Evolutionary conservation across 2,329 filamentous ascomycete genomes (phyloP), one percentile per base, ranked within the genome.

Genomic region (Penicillium sp.): DNA sequence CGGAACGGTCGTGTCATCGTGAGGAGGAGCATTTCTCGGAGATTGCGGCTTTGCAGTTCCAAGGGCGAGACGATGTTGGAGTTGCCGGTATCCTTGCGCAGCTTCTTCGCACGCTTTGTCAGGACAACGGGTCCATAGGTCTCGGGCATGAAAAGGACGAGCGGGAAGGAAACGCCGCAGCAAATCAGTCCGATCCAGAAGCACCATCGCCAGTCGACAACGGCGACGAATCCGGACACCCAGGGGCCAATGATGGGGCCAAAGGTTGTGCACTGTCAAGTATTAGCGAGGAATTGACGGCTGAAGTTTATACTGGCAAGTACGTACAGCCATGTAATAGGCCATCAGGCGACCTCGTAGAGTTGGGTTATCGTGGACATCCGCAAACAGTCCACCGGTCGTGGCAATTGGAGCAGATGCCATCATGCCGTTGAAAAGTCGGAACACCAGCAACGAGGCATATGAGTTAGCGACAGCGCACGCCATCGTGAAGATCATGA

Each of bases 1-100:
- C 86, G 80, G 18, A 90, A 71, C 0, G 89, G 88, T 1, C 88
- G 75, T 0, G 85, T 86, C 36, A 92, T 74, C 0, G 90, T 86
- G 10, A 87, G 81, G 1, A 81, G 83, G 18, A 86, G 33, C 46
- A 60, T 63, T 42, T 62, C 53, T n/a, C 57, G 63, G 14, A 69
- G 16, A 45, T 65, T 60, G 24, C 80, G 78, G 46, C 78, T 74
- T 61, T 89, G 84, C 27, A 89, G 71, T 61, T 90, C 87, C 45
- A 84, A 77, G 0, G 84, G 82, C 0, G 87, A 83, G 33, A 84
- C 75, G 28, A 72, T 79, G 38, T 76, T 76, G 14, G 69, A 67
- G 46, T 79, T 76, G 1, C 81, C 83, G 25, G 83, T 81, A 27
- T 77, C 76, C 61, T 79, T 81, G 56, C 84, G 81, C 28, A 88